phyloP scores from a whole-genome alignment of 345 rosid genomes.

The Conringia planisiliqua region DNA sequence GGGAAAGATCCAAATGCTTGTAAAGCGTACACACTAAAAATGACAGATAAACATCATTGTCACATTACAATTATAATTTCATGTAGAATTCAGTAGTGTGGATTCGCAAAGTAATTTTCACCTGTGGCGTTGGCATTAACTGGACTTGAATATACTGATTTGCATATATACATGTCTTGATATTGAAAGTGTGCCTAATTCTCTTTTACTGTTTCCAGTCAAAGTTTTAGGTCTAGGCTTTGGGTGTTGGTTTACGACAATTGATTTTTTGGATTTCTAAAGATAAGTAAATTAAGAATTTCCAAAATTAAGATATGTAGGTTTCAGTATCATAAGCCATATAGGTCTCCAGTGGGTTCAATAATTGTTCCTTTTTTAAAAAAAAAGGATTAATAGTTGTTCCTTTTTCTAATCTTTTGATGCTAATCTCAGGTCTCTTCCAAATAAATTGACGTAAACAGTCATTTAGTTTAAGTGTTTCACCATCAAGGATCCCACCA shows the following conservation, averaged over 20 bases:
- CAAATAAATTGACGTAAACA: background rate
- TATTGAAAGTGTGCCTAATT: background rate
- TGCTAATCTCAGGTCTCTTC: background rate
- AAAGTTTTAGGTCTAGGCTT: background rate
- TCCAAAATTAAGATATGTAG: background rate
- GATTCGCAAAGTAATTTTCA: background rate
- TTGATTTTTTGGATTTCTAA: background rate
- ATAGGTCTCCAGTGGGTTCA: background rate
- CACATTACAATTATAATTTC: background rate
- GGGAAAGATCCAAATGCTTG: background rate
- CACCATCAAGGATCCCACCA: background rate
- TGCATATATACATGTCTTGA: background rate
- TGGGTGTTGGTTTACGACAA: background rate
- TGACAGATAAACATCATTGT: conserved; percentile 18
- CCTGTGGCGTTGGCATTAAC: background rate
- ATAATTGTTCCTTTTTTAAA: background rate
- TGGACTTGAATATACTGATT: background rate
- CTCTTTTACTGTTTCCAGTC: background rate
- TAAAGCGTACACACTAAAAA: background rate
- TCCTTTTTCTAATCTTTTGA: background rate
- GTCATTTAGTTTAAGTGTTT: background rate
- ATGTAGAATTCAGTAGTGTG: background rate
- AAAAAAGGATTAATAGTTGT: too few species aligned
- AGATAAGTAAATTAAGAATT: background rate
- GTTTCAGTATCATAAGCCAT: background rate